Conservation (phyloP, 805 yeast species). For the Candida rishiriensis region DNA sequence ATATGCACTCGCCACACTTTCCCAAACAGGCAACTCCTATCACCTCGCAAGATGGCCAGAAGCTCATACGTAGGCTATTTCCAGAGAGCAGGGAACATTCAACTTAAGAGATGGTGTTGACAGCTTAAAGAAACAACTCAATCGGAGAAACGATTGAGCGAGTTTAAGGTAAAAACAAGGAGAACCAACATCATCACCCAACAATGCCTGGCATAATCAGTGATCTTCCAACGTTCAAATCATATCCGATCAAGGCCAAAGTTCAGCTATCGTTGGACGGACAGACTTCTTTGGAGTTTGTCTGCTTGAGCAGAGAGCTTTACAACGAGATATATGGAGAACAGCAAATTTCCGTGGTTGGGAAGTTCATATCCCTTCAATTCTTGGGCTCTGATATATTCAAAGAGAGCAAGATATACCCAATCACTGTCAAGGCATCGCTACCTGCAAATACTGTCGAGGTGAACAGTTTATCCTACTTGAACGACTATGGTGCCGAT, state of each 20-base stretch:
- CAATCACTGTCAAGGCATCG: slow-evolving; percentile 26
- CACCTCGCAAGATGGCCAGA: too few species aligned
- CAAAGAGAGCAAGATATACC: slow-evolving; percentile 30
- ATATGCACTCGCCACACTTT: too few species aligned
- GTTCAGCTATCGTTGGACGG: slow-evolving; percentile 18
- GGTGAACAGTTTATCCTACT: slow-evolving; percentile 35
- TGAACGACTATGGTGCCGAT: slow-evolving; percentile 31
- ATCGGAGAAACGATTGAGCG: too few species aligned
- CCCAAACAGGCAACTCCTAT: too few species aligned
- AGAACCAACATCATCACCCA: too few species aligned
- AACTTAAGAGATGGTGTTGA: too few species aligned
- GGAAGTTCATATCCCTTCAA: slow-evolving; percentile 16
- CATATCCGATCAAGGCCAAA: slow-evolving; percentile 10
- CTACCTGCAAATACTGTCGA: slow-evolving; percentile 30
- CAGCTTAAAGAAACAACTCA: too few species aligned
- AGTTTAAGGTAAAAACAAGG: too few species aligned
- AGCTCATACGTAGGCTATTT: too few species aligned
- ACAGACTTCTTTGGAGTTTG: slow-evolving; percentile 15
- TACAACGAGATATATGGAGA: slow-evolving; percentile 10
- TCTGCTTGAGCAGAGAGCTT: slow-evolving; percentile 13
- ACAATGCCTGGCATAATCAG: slow-evolving; percentile 16
- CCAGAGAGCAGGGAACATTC: too few species aligned
- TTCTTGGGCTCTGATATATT: slow-evolving; percentile 23
- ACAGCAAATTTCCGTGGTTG: slow-evolving; percentile 1
- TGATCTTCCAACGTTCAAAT: background rate